These are phyloP conservation scores for Phytophthora kernoviae DNA, from an alignment of 352 stramenopile genomes.

Conservation along the genomic window DNA sequence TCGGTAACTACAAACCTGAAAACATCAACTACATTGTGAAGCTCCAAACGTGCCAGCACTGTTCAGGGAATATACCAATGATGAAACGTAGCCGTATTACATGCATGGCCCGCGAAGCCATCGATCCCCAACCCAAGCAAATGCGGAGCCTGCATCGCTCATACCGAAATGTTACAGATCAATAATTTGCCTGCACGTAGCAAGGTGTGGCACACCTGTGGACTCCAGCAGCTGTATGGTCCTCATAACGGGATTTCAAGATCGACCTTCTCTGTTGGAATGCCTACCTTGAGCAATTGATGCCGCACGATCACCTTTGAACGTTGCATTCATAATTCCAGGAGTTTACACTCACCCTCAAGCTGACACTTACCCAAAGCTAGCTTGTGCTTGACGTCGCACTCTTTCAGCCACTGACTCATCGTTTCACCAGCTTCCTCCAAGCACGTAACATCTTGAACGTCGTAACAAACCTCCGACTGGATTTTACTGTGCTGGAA, in stretches of 20 bases:
- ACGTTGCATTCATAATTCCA: slow-evolving; percentile 7
- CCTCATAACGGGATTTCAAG: slow-evolving; percentile 8
- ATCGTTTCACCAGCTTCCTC: slow-evolving; percentile 3
- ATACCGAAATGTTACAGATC: no score
- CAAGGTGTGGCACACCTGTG: no score
- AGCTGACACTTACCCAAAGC: slow-evolving; percentile 13
- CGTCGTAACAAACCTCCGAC: neutral
- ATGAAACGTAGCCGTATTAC: no score
- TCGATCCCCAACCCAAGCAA: no score
- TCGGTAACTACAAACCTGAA: neutral
- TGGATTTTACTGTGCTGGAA: neutral
- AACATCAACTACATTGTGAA: no score
- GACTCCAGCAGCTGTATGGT: neutral
- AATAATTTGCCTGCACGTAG: no score
- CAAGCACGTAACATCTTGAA: neutral
- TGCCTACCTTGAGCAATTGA: slow-evolving; percentile 6
- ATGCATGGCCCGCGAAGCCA: no score
- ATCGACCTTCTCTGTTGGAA: slow-evolving; percentile 11
- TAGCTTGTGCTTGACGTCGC: slow-evolving; percentile 9
- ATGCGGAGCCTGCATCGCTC: no score
- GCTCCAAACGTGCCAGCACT: no score
- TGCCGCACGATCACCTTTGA: slow-evolving; percentile 1
- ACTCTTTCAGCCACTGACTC: neutral
- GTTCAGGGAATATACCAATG: no score
- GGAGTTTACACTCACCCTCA: slow-evolving; percentile 8